A percentile compares a stretch with the other conserved stretches of the same genome.
Conservation (phyloP, 2,329 filamentous ascomycete genomes). For the Pseudocercospora cruenta region DNA sequence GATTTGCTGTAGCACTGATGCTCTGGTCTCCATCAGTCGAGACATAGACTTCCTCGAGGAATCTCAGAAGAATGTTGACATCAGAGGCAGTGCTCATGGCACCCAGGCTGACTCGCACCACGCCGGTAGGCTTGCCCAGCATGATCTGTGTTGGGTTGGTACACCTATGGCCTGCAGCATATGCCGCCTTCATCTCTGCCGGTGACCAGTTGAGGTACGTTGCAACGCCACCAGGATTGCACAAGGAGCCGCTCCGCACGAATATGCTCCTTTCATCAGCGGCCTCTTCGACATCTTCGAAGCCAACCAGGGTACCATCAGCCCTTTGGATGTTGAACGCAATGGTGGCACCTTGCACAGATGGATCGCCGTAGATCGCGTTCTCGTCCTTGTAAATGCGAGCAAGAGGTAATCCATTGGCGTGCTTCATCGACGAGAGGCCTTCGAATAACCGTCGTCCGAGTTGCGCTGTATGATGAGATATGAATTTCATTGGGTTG, state of each 20-base stretch:
- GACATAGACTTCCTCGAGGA: conserved; percentile 39
- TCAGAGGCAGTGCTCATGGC: conserved; percentile 64
- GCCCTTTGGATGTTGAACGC: conserved; percentile 64
- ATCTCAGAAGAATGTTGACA: conserved; percentile 63
- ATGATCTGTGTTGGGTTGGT: conserved; percentile 58
- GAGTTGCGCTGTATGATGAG: conserved; percentile 61
- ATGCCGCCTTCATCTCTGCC: conserved; percentile 59
- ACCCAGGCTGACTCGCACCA: conserved; percentile 64
- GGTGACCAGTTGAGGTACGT: conserved; percentile 54
- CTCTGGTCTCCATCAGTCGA: conserved; percentile 14
- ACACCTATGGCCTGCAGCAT: conserved; percentile 62
- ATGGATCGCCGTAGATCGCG: conserved; percentile 55
- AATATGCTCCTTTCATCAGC: conserved; percentile 62
- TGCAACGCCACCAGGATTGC: conserved; percentile 58
- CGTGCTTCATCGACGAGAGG: conserved; percentile 55
- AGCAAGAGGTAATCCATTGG: conserved; percentile 57
- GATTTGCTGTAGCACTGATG: conserved; percentile 13
- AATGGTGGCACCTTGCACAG: conserved; percentile 63
- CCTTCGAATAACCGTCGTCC: conserved; percentile 54
- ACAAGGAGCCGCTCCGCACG: conserved; percentile 62
- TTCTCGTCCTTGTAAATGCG: conserved; percentile 59
- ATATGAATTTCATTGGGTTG: conserved; percentile 62
- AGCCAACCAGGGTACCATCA: conserved; percentile 59
- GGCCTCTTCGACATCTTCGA: conserved; percentile 61
- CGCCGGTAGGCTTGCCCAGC: conserved; percentile 60